phyloP scores from a whole-genome alignment of 2,329 filamentous ascomycete genomes.

The Nigrograna mackinnonii region DNA sequence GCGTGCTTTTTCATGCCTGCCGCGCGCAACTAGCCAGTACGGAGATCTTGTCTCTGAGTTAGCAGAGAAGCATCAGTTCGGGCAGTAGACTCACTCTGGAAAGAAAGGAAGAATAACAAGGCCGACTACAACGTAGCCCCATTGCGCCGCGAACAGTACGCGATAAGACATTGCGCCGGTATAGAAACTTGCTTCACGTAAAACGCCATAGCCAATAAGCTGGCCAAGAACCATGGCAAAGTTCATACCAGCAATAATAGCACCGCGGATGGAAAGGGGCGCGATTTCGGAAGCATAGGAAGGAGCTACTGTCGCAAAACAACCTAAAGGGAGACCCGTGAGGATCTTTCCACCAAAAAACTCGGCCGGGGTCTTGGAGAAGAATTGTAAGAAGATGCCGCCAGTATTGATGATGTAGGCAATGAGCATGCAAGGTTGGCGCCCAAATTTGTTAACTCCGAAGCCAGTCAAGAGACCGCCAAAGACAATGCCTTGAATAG shows the following conservation, averaged over 20 bases:
- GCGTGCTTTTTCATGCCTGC: slow-evolving; percentile 29
- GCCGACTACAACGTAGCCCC: slow-evolving; percentile 31
- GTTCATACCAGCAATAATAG: slow-evolving; percentile 17
- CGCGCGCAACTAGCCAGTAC: slow-evolving; percentile 38
- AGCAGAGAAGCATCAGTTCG: neutral
- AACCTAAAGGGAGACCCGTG: slow-evolving; percentile 14
- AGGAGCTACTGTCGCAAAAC: slow-evolving; percentile 15
- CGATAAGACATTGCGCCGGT: slow-evolving; percentile 21
- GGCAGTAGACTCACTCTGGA: slow-evolving; percentile 25
- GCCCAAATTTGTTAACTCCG: slow-evolving; percentile 12
- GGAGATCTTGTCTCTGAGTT: slow-evolving; percentile 16
- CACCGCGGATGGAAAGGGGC: slow-evolving; percentile 14
- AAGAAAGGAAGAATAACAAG: slow-evolving; percentile 33
- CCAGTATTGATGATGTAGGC: slow-evolving; percentile 17
- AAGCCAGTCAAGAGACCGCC: slow-evolving; percentile 15
- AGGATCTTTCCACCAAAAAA: slow-evolving; percentile 19
- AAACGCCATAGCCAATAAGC: slow-evolving; percentile 15
- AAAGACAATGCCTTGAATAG: slow-evolving; percentile 14
- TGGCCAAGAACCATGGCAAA: slow-evolving; percentile 19
- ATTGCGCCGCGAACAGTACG: slow-evolving; percentile 35
- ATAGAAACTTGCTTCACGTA: slow-evolving; percentile 24
- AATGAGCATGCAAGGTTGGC: slow-evolving; percentile 14
- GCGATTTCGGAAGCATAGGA: slow-evolving; percentile 16
- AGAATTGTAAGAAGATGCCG: slow-evolving; percentile 20
- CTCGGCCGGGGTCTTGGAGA: slow-evolving; percentile 10